Base-by-base conservation (phyloP, 148 eudicot genomes). In the Gaultheria prostrata region DNA sequence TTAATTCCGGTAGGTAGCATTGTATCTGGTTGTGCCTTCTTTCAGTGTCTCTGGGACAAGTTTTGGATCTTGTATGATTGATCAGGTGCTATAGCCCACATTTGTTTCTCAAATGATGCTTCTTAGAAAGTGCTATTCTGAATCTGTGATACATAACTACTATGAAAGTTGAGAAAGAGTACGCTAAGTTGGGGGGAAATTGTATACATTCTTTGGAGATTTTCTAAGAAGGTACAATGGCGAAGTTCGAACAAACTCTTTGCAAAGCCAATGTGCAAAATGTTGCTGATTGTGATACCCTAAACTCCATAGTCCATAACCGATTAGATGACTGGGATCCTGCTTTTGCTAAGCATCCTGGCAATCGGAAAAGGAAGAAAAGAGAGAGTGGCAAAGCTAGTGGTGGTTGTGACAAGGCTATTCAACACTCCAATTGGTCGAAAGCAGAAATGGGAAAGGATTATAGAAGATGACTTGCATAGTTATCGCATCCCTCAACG, bases 121-220 rank as follows among this genome's bases (percentile, higher is more conserved):
- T 76, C 33, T 24, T 46, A 45, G 28, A 45, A 43, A 10, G 12
- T 76, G 48, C 24, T 8, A 21, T 63, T 24, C 70, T 24, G 70
- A 24, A 63, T 63, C 70, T 76, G 33, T 43, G 78, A 45, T 75
- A 45, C 49, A 71, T 71, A 30, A 71, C 33, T 46, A 15, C 78
- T 21, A 48, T 10, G 28, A 20, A 45, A 74, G 30, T 74, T 74
- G 77, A 65, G 71, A 65, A 63, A n/a, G 30, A n/a, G 30, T 9
- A 10, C 8, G 32, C 9, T 10, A 11, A 65, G 33, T 3, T 10
- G 70, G 13, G 4, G 13, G n/a, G 6, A 57, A 57, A 57, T 57
- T 20, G 26, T 61, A 8, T 67, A 26, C 72, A 26, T 9, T 63
- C 70, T 63, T 63, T 10, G 5, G 70, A 63, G 70, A 63, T 63